phyloP scores from a whole-genome alignment of 352 stramenopile species.

The Phytophthora crassamura region DNA sequence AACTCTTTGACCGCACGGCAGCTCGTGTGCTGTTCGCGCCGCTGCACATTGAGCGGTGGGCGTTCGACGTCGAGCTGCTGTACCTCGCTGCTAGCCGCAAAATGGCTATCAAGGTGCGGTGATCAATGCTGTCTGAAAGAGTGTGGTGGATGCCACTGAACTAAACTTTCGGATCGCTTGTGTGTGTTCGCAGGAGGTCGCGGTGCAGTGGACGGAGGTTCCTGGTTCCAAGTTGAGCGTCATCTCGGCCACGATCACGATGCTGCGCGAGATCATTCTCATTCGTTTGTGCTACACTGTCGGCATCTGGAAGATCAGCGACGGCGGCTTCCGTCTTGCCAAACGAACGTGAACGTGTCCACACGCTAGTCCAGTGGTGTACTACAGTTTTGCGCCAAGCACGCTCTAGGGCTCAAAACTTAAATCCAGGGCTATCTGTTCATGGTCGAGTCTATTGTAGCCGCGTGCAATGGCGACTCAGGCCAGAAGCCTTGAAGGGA shows the following conservation, averaged over 20 bases:
- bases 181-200: conserved; percentile 79
- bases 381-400: conserved; percentile 10
- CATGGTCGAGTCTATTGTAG: conserved; percentile 4
- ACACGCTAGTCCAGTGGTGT: conserved; percentile 18
- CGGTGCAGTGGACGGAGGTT: conserved; percentile 93
- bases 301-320: conserved; percentile 82
- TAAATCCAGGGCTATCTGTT: conserved; percentile 25
- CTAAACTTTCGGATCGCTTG: not conserved
- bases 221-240: conserved; percentile 92
- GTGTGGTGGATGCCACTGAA: conserved; percentile 3
- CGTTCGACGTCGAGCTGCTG: conserved; percentile 95
- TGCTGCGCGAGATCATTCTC: conserved; percentile 93
- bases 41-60: conserved; percentile 95
- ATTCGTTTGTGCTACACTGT: conserved; percentile 92
- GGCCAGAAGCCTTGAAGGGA: not conserved
- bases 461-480: not conserved
- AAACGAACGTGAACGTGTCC: conserved; percentile 34
- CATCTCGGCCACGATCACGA: conserved; percentile 88
- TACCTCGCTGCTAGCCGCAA: conserved; percentile 77
- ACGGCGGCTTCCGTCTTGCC: conserved; percentile 73
- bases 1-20: conserved; percentile 91
- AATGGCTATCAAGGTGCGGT: conserved; percentile 65
- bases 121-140: not conserved
- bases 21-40: conserved; percentile 87
- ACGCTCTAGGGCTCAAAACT: conserved; percentile 15